Evolutionary conservation across 2,329 filamentous ascomycete genomes (phyloP).

Genomic region (Eutypa lata): DNA sequence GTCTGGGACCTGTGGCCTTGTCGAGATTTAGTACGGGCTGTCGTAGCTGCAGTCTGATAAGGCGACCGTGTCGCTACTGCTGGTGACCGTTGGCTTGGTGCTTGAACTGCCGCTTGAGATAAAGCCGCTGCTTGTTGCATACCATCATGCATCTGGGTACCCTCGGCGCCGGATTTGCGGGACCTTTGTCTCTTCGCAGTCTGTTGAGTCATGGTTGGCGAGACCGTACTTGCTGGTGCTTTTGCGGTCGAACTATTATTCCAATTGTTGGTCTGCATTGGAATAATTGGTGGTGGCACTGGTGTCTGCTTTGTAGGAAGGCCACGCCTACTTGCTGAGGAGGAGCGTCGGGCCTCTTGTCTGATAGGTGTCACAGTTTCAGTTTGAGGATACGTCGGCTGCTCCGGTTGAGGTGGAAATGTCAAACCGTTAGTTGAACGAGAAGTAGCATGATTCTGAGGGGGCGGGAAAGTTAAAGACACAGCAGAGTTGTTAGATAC

Average conservation of each 20-base stretch:
- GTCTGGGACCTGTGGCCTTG: constrained; percentile 26
- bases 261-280: constrained; percentile 17
- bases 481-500: too few relatives aligned
- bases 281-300: constrained; percentile 16
- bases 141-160: constrained; percentile 14
- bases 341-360: constrained; percentile 8
- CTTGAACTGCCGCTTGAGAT: constrained; percentile 21
- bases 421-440: constrained; percentile 11
- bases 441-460: constrained; percentile 11
- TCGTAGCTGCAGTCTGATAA: constrained; percentile 16
- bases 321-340: constrained; percentile 17
- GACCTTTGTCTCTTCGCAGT: constrained; percentile 17
- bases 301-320: constrained; percentile 21
- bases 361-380: constrained; percentile 2
- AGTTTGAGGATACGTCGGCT: constrained; percentile 9
- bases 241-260: constrained; percentile 10
- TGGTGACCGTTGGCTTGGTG: constrained; percentile 25
- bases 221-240: constrained; percentile 11
- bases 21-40: constrained; percentile 18
- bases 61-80: constrained; percentile 20
- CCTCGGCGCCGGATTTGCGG: constrained; percentile 18
- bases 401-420: constrained; percentile 10
- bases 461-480: constrained; percentile 17
- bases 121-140: constrained; percentile 17
- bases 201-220: constrained; percentile 17